Evolutionary conservation across 2,329 filamentous ascomycete species (phyloP).

Genomic region (Ophiosphaerella korrae): DNA sequence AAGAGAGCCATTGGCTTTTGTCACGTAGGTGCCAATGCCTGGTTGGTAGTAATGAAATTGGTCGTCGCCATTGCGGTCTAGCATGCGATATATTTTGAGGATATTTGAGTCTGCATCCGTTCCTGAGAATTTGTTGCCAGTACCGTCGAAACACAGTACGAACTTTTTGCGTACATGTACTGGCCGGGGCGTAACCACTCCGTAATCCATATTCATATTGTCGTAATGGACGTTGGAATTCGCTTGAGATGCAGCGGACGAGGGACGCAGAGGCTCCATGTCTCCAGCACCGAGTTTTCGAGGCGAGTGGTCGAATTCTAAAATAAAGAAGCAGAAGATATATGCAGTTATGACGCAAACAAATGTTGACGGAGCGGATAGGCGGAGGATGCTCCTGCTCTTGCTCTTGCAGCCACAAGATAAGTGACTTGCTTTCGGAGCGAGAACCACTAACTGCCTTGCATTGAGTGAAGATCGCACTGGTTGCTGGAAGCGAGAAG

Average conservation of each 20-base stretch:
- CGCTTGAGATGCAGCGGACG: conserved; percentile 1
- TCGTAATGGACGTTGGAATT: conserved; percentile 7
- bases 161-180: conserved; percentile 58
- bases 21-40: conserved; percentile 75
- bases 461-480: conserved; percentile 4
- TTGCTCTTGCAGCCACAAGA: background rate
- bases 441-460: background rate
- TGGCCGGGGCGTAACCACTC: conserved; percentile 11
- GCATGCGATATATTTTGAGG: conserved; percentile 72
- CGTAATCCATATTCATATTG: conserved; percentile 22
- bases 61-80: conserved; percentile 66
- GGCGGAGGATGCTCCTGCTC: background rate
- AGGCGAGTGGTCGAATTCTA: background rate
- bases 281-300: conserved; percentile 7
- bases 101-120: conserved; percentile 54
- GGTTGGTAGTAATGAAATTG: conserved; percentile 55
- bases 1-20: conserved; percentile 54
- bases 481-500: background rate
- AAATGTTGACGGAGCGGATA: background rate
- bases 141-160: conserved; percentile 59
- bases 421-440: conserved; percentile 1
- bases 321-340: too few relatives aligned
- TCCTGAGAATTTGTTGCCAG: conserved; percentile 50
- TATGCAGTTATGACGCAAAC: background rate
- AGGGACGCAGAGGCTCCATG: conserved; percentile 6